These are phyloP conservation scores for Spirogloea muscicola DNA, from an alignment of 139 green algal species.

Conservation along the genomic window DNA sequence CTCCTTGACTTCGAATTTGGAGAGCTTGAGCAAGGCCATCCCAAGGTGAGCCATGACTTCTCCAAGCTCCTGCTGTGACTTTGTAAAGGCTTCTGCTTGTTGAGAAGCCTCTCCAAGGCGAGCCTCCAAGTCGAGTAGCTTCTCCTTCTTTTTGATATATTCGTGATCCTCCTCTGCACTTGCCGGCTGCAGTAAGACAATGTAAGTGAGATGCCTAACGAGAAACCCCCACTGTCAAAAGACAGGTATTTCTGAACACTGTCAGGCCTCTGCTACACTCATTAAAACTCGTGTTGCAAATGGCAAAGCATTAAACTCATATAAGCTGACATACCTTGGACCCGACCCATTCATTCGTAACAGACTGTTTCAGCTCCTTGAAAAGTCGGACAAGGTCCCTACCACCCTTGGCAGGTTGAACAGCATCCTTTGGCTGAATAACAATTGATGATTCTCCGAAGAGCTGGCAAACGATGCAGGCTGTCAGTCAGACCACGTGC, in stretches of 20 bases:
- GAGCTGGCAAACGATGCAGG: too few species aligned
- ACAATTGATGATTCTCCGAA: too few species aligned
- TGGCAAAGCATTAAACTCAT: neutral
- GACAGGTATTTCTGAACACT: neutral
- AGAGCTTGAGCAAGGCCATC: too few species aligned
- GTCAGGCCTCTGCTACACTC: neutral
- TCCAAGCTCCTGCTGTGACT: conserved; percentile 62
- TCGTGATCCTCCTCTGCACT: conserved; percentile 34
- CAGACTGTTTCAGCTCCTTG: conserved; percentile 61
- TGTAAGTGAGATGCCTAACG: too few species aligned
- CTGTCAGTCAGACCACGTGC: too few species aligned
- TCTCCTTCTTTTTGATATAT: conserved; percentile 36
- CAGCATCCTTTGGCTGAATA: conserved; percentile 23
- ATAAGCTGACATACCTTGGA: neutral
- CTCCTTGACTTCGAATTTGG: too few species aligned
- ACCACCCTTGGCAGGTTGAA: conserved; percentile 57
- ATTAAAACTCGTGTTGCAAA: neutral
- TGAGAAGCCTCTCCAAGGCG: conserved; percentile 20
- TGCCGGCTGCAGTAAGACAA: neutral
- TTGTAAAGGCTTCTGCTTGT: conserved; percentile 59
- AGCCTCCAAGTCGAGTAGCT: conserved; percentile 31
- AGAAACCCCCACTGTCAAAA: too few species aligned
- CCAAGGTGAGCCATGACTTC: conserved; percentile 66
- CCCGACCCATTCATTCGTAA: conserved; percentile 37
- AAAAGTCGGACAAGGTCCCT: conserved; percentile 69